Percentiles rank a stretch among this genome's conserved stretches.
Conservation (phyloP, 2,329 filamentous ascomycete genomes). For the Xylaria sp. region DNA sequence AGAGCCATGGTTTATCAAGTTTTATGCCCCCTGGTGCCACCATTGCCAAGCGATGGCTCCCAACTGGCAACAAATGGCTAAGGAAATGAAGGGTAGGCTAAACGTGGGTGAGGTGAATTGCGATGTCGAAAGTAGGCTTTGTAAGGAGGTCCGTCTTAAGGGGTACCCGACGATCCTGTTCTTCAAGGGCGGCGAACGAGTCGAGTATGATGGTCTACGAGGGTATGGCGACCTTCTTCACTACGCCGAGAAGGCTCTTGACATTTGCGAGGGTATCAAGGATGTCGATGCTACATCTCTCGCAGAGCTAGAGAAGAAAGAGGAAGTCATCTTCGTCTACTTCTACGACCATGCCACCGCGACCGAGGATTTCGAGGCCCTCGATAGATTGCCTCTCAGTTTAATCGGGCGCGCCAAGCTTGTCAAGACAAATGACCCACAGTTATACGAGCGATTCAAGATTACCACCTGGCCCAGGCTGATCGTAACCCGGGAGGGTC, state of each 20-base stretch:
- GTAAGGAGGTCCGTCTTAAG: slow-evolving; percentile 84
- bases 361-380: slow-evolving; percentile 86
- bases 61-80: slow-evolving; percentile 88
- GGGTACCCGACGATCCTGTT: slow-evolving; percentile 92
- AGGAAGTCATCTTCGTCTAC: slow-evolving; percentile 97
- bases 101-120: slow-evolving; percentile 98
- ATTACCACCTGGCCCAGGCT: slow-evolving; percentile 97
- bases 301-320: slow-evolving; percentile 85
- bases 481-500: slow-evolving; percentile 87
- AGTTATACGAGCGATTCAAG: slow-evolving; percentile 85
- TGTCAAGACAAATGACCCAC: slow-evolving; percentile 86
- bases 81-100: slow-evolving; percentile 88
- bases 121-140: slow-evolving; percentile 85
- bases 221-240: slow-evolving; percentile 90
- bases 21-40: slow-evolving; percentile 96
- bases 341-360: slow-evolving; percentile 98
- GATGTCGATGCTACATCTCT: slow-evolving; percentile 83
- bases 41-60: slow-evolving; percentile 95
- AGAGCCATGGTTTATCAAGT: slow-evolving; percentile 98
- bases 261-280: slow-evolving; percentile 78
- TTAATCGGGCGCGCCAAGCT: slow-evolving; percentile 92
- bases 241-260: slow-evolving; percentile 87
- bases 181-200: slow-evolving; percentile 90
- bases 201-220: slow-evolving; percentile 92
- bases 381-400: slow-evolving; percentile 87